phyloP scores from a whole-genome alignment of 495 filamentous ascomycete species.

The Chaetomium fimeti region DNA sequence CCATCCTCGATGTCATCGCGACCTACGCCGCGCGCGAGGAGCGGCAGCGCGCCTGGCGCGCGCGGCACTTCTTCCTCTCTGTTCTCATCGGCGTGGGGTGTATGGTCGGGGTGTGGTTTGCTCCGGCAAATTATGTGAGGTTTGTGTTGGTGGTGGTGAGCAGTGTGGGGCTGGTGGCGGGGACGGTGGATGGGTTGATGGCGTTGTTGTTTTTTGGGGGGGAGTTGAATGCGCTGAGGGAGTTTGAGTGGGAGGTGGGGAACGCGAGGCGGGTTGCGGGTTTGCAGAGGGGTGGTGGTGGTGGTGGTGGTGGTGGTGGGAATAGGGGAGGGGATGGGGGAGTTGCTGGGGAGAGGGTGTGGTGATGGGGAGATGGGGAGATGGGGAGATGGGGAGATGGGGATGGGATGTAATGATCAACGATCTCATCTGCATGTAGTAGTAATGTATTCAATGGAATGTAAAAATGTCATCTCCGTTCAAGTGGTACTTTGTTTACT shows the following conservation, averaged over 20 bases:
- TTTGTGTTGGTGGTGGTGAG: conserved; percentile 80
- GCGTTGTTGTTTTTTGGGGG: conserved; percentile 80
- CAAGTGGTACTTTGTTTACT: no score
- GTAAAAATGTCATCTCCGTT: no score
- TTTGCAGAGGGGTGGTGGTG: not conserved
- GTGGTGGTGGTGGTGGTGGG: conserved; percentile 5
- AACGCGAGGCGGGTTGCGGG: conserved; percentile 55
- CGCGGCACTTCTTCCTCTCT: conserved; percentile 68
- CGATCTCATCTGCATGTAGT: no score
- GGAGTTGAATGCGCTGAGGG: conserved; percentile 80
- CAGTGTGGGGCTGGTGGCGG: conserved; percentile 70
- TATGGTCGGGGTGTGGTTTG: conserved; percentile 83
- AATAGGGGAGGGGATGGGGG: not conserved
- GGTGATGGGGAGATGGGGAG: no score
- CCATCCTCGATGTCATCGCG: conserved; percentile 65
- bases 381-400: no score
- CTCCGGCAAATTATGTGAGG: conserved; percentile 61
- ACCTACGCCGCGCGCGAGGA: conserved; percentile 67
- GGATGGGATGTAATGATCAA: no score
- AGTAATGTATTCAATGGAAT: no score
- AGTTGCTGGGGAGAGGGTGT: no score
- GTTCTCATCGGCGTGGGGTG: conserved; percentile 65
- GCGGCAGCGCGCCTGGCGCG: conserved; percentile 65
- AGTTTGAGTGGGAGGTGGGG: conserved; percentile 91
- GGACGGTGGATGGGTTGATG: conserved; percentile 79